Base-by-base conservation (phyloP, 2,329 filamentous ascomycete species). In the Fusarium nelsonii region DNA sequence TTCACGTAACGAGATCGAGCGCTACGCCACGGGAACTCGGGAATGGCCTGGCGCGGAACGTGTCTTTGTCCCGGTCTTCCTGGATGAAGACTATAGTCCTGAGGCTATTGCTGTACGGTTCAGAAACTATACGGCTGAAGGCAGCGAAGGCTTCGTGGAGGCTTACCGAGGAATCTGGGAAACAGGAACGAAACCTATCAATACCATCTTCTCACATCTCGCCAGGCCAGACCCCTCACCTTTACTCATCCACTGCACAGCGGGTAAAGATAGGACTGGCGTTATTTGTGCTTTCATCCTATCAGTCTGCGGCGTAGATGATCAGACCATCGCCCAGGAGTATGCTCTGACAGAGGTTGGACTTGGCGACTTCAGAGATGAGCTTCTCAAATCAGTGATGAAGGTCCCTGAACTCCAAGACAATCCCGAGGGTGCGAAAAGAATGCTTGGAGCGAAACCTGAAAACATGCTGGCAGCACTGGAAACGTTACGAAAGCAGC, bases 181-280 rank as follows among this genome's bases (percentile, higher is more conserved):
- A 10, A 78, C 83, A 26, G 90, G 82, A 0, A 83, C 84, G 1
- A 76, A 77, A 8, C 77, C 81, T 2, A 91, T 93, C 62, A 78
- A 73, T 34, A 80, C 77, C 3, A 81, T 86, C 44, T 82, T 93
- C 39, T 75, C 78, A 16, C 86, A 92, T 70, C 80, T 93, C 9
- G 77, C 86, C 73, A 68, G 72, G 18, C 69, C 74, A 6, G 75
- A 82, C 3, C 72, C 79, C 4, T 66, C 80, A 2, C 87, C 89
- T 9, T 78, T 91, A 11, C 81, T 93, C 8, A 81, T 93, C 9
- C 91, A 94, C 74, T 94, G 92, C 77, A 92, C 91, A 0, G 91
- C 90, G 0, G 92, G 92, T 14, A 94, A 94, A 78, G 92, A 94
- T 76, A 84, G 92, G 43, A 94, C 92, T 0, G 92, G 92, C 3